phyloP scores from a whole-genome alignment of 768 basidiomycete genomes.

The Calvatia gigantea region DNA sequence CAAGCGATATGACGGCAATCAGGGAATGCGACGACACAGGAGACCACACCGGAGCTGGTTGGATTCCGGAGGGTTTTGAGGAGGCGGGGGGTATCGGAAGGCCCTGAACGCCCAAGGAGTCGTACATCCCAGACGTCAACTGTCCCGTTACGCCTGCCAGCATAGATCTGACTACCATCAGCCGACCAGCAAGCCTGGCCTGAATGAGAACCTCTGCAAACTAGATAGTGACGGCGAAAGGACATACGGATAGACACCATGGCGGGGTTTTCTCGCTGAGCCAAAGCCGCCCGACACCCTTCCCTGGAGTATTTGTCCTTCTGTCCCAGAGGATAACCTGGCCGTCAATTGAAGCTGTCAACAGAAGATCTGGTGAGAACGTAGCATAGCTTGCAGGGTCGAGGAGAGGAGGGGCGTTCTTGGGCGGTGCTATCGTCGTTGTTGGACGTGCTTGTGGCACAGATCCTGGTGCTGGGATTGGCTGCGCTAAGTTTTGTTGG shows the following conservation, averaged over 20 bases:
- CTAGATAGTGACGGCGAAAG: not conserved
- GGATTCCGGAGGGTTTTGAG: constrained; percentile 86
- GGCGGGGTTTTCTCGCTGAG: constrained; percentile 91
- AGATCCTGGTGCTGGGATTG: constrained; percentile 14
- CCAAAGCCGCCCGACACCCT: constrained; percentile 81
- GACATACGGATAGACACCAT: constrained; percentile 90
- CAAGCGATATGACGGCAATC: constrained; percentile 90
- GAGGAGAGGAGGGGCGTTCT: constrained; percentile 74
- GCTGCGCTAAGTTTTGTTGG: constrained; percentile 12
- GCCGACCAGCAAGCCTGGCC: constrained; percentile 90
- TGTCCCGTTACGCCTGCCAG: constrained; percentile 85
- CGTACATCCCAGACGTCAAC: constrained; percentile 95
- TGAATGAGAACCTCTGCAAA: not conserved
- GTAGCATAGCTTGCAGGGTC: constrained; percentile 53
- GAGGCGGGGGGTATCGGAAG: constrained; percentile 65
- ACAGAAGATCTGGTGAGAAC: constrained; percentile 78
- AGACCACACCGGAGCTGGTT: constrained; percentile 84
- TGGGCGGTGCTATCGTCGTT: constrained; percentile 51
- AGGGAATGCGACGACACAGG: constrained; percentile 87
- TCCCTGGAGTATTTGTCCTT: constrained; percentile 58
- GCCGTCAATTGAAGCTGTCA: constrained; percentile 91
- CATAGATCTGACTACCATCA: constrained; percentile 84
- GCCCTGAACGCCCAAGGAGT: constrained; percentile 62
- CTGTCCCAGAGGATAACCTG: constrained; percentile 92
- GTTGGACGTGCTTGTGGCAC: constrained; percentile 13